Base-by-base conservation (phyloP, 768 basidiomycete genomes). In the Mycena chlorophos region DNA sequence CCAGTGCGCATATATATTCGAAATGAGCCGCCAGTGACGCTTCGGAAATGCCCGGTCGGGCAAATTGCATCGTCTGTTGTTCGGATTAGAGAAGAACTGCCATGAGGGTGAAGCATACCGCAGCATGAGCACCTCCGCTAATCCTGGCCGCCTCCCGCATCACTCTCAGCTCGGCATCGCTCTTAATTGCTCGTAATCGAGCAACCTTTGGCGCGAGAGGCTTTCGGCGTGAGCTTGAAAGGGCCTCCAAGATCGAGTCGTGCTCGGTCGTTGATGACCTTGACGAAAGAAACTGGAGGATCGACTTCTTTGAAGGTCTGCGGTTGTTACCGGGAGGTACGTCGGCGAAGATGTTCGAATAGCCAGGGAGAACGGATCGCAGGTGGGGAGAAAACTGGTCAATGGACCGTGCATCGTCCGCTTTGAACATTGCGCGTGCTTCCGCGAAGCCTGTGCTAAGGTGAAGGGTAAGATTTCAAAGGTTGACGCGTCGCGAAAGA, bases 141-240 rank as follows among this genome's bases (percentile, higher is more conserved):
- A 98, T 87, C 52, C 91, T 88, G 17, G 91, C 96, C 3, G 95
- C 94, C 14, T 71, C 66, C 27, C 85, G 81, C 94, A 99, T 96
- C 42, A 94, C 71, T 16, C 68, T 67, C 56, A 90, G 80, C 70
- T 99, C 97, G 6, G 78, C 76, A 39, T 75, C 69, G 64, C 91
- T 94, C 75, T 99, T 98, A 54, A 95, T 77, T 14, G 80, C 73
- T 6, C 96, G 78, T 52, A 96, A 66, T 58, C 77, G 80, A 6
- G 88, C 87, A 1, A 98, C 74, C 57, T 89, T 81, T 0, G 83
- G 81, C 17, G 85, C 81, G 2, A 98, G 77, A 23, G 81, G 80
- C 47, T 66, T 72, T 19, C 75, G 70, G 31, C 73, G 71, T 2
- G 72, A 77, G 34, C 71, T 69, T 4, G 80, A 75, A 17, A 91